phyloP scores from a whole-genome alignment of 2,329 filamentous ascomycete species.

The Calonectria honghensis region DNA sequence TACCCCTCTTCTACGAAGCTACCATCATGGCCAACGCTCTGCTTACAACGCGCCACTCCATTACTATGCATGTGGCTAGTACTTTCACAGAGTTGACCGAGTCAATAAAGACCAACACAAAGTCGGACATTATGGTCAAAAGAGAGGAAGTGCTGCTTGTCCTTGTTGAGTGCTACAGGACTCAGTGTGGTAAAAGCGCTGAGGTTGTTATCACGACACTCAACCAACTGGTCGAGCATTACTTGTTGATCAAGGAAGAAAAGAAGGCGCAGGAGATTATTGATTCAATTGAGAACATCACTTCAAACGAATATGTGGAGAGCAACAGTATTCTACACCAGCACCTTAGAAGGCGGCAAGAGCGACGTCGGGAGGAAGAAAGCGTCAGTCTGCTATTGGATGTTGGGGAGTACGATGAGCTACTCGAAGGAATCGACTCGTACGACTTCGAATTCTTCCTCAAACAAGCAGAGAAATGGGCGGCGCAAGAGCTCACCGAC shows the following conservation, averaged over 20 bases:
- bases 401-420: background rate
- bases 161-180: background rate
- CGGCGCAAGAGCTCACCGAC: slow-evolving; percentile 4
- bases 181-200: background rate
- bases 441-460: slow-evolving; percentile 19
- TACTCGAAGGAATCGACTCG: slow-evolving; percentile 9
- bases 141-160: slow-evolving; percentile 14
- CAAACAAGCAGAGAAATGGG: slow-evolving; percentile 14
- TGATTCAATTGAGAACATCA: slow-evolving; percentile 10
- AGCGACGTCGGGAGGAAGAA: background rate
- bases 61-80: slow-evolving; percentile 9
- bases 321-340: background rate
- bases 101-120: background rate
- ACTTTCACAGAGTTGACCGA: background rate
- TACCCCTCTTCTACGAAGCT: slow-evolving; percentile 11
- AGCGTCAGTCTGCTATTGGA: background rate
- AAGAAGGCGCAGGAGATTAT: slow-evolving; percentile 4
- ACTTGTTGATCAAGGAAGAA: slow-evolving; percentile 10
- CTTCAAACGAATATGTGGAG: background rate
- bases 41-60: background rate
- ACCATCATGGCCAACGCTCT: slow-evolving; percentile 3
- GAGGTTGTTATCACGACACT: slow-evolving; percentile 7
- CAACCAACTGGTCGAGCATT: slow-evolving; percentile 16
- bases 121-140: slow-evolving; percentile 16
- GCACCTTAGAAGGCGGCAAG: background rate